These are phyloP conservation scores for Mesembryanthemum crystallinum DNA, from an alignment of 148 eudicot genomes.

Conservation along the genomic window DNA sequence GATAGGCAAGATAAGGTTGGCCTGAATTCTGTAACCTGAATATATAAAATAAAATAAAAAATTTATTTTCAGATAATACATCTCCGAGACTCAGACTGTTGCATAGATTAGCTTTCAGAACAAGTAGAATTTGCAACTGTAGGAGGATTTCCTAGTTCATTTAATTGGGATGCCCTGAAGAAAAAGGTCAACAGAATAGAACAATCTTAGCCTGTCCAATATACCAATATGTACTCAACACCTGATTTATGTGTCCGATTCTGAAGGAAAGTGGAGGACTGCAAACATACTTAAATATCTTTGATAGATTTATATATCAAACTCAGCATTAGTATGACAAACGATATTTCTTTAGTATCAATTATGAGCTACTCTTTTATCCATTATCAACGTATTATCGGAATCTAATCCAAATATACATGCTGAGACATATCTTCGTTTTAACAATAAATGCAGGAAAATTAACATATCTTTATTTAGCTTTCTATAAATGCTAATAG, in stretches of 20 bases:
- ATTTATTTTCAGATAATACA: constrained; percentile 7
- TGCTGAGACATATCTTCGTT: neutral
- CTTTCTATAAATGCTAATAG: neutral
- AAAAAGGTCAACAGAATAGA: no score
- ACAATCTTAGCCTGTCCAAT: no score
- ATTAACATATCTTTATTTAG: neutral
- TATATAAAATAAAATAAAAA: neutral
- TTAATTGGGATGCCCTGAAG: neutral
- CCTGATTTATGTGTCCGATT: no score
- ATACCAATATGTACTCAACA: no score
- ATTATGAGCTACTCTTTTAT: no score
- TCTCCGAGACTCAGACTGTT: constrained; percentile 4
- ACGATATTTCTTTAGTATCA: no score
- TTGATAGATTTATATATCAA: no score
- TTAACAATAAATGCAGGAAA: neutral
- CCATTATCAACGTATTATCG: no score
- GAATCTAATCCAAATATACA: no score
- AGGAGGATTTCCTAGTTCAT: neutral
- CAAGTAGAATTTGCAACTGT: neutral
- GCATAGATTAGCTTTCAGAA: neutral
- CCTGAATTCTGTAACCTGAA: constrained; percentile 80
- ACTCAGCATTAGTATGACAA: no score
- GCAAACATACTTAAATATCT: no score
- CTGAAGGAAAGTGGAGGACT: no score
- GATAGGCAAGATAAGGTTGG: constrained; percentile 86